phyloP scores from a whole-genome alignment of 179 eudicot genomes.

The Monotropa hypopitys region DNA sequence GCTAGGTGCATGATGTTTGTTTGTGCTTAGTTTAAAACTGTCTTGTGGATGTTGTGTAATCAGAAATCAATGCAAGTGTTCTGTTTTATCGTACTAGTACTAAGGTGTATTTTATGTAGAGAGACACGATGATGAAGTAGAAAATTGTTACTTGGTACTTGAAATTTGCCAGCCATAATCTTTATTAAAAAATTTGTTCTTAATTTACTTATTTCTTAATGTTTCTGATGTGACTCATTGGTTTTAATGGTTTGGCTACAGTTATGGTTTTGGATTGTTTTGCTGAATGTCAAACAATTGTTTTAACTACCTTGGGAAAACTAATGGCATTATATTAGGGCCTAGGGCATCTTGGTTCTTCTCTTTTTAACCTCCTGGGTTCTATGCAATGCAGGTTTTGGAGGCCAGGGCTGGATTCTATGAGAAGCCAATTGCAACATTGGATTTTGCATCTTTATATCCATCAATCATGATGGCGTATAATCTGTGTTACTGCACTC shows the following conservation, averaged over 20 bases:
- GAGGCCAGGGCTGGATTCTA: conserved; percentile 91
- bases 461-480: conserved; percentile 99
- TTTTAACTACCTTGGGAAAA: background rate
- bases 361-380: background rate
- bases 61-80: conserved; percentile 1
- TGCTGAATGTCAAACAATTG: background rate
- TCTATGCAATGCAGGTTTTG: conserved; percentile 52
- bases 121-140: background rate
- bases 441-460: conserved; percentile 97
- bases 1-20: too few species aligned
- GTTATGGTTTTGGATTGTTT: background rate
- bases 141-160: background rate
- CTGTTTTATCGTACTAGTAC: background rate
- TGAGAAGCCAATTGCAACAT: conserved; percentile 95
- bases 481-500: conserved; percentile 91
- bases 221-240: background rate
- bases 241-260: background rate
- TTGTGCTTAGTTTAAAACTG: background rate
- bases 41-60: background rate
- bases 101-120: background rate
- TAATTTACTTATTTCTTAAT: background rate
- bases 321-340: background rate
- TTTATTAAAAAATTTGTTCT: background rate
- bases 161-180: background rate
- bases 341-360: background rate